Conservation (phyloP, 345 rosid species). For the Heritiera littoralis region DNA sequence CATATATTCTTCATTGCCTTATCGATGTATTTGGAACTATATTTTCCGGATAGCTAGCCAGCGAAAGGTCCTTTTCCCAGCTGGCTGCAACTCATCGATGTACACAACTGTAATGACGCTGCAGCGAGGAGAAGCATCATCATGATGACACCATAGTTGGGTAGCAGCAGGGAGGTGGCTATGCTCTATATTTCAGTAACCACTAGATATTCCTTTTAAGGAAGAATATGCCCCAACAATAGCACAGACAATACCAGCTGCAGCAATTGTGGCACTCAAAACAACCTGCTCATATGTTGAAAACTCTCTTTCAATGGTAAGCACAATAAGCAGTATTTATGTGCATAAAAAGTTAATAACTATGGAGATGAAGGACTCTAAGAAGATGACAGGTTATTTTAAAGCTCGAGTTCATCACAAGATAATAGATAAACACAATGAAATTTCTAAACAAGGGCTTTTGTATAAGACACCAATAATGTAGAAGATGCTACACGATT, state of each 20-base stretch:
- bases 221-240: constrained; percentile 69
- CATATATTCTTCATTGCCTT: not conserved
- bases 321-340: not conserved
- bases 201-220: constrained; percentile 38
- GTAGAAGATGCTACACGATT: not conserved
- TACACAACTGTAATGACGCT: not conserved
- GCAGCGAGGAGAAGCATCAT: not conserved
- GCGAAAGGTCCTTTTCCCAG: not conserved
- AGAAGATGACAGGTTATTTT: not conserved
- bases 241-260: constrained; percentile 54
- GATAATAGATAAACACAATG: not conserved
- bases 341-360: not conserved
- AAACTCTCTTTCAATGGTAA: not conserved
- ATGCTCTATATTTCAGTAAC: constrained; percentile 28
- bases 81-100: not conserved
- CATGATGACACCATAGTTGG: not conserved
- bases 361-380: not conserved
- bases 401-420: not conserved
- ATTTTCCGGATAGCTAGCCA: not conserved
- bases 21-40: not conserved
- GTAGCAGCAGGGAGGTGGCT: not conserved
- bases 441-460: not conserved
- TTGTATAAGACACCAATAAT: not conserved
- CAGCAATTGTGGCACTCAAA: constrained; percentile 40
- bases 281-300: constrained; percentile 41